Conservation (phyloP, 2,329 filamentous ascomycete species). For the Colletotrichum agaves region DNA sequence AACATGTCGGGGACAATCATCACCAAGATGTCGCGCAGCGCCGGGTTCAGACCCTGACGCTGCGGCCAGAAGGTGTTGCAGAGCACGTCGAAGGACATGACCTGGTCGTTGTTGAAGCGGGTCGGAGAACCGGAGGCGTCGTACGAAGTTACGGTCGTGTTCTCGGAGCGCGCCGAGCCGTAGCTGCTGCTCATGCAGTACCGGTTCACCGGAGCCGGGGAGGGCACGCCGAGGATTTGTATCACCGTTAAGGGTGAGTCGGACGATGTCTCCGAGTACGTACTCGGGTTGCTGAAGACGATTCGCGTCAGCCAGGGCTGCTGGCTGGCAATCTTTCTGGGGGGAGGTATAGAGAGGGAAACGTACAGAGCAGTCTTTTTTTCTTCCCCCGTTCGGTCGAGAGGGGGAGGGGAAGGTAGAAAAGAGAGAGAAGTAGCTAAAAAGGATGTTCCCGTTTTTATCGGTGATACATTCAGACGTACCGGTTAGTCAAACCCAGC, state of each 20-base stretch:
- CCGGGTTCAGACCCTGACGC: conserved; percentile 33
- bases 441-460: conserved; percentile 3
- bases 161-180: not conserved
- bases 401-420: not conserved
- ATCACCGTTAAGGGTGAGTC: not conserved
- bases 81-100: conserved; percentile 35
- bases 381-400: conserved; percentile 4
- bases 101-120: conserved; percentile 38
- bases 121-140: conserved; percentile 35
- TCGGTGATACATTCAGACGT: conserved; percentile 28
- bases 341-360: not conserved
- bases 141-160: conserved; percentile 33
- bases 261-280: not conserved
- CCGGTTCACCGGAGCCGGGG: conserved; percentile 35
- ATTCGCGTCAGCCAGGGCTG: conserved; percentile 36
- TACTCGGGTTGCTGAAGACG: not conserved
- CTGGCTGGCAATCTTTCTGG: not conserved
- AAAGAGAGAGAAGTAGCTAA: conserved; percentile 17
- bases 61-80: conserved; percentile 37
- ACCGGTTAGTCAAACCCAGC: conserved; percentile 35
- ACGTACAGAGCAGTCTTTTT: conserved; percentile 12
- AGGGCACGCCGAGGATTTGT: conserved; percentile 32
- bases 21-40: conserved; percentile 32
- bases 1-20: conserved; percentile 36
- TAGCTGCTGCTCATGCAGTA: conserved; percentile 19